Percentiles rank a stretch among this genome's conserved stretches.
Evolutionary conservation across 2,329 filamentous ascomycete genomes (phyloP).

Genomic region (Scorias spongiosa): DNA sequence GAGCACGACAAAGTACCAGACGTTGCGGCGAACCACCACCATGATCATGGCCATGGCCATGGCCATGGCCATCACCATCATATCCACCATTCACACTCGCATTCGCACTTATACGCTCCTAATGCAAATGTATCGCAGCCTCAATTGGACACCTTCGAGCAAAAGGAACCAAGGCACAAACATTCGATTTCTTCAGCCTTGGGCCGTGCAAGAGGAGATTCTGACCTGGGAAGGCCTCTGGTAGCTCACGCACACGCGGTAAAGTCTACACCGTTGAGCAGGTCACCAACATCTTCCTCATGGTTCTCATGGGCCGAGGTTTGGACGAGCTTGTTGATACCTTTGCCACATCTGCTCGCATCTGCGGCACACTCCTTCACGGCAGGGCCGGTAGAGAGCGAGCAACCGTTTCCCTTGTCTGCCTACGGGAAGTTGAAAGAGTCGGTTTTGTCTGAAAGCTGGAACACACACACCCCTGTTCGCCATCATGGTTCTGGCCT

Average conservation of each 20-base stretch:
- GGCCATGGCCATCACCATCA: constrained; percentile 4
- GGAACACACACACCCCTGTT: not conserved
- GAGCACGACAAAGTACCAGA: constrained; percentile 5
- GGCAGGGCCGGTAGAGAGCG: constrained; percentile 9
- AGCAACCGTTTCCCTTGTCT: constrained; percentile 14
- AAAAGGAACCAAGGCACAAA: constrained; percentile 23
- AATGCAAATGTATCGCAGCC: not conserved
- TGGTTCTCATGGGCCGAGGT: constrained; percentile 29
- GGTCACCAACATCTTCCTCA: constrained; percentile 6
- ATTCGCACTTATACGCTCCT: not conserved
- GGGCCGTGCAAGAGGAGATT: constrained; percentile 28
- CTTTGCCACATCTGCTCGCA: constrained; percentile 33
- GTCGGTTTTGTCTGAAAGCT: constrained; percentile 7
- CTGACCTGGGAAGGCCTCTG: constrained; percentile 27
- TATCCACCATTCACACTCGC: constrained; percentile 1
- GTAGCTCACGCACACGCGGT: constrained; percentile 1
- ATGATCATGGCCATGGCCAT: constrained; percentile 16
- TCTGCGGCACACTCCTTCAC: constrained; percentile 29
- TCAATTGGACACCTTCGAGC: constrained; percentile 6
- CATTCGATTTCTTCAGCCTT: constrained; percentile 17
- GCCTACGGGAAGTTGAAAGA: constrained; percentile 16
- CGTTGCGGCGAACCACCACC: constrained; percentile 11
- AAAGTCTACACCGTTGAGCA: not conserved
- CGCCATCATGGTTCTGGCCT: constrained; percentile 13
- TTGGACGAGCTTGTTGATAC: constrained; percentile 34